Conservation (phyloP, 805 yeast species). For the Ogataea naganishii region DNA sequence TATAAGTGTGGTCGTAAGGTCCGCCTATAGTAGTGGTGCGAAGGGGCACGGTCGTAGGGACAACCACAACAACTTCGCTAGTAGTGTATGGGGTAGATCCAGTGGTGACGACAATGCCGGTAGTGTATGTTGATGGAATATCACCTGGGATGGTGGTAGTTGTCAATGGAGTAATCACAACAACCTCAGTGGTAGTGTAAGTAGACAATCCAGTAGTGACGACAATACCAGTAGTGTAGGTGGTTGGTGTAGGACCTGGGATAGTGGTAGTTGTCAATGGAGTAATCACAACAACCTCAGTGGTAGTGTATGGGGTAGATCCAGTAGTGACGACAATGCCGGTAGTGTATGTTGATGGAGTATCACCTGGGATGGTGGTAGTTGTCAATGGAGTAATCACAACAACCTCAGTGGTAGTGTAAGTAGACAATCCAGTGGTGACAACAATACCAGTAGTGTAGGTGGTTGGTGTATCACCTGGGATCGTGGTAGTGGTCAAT, state of each 20-base stretch:
- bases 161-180: neutral
- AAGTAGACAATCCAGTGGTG: neutral
- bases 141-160: constrained; percentile 1
- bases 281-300: neutral
- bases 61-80: neutral
- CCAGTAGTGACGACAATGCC: neutral
- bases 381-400: neutral
- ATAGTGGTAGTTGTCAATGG: neutral
- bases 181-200: neutral
- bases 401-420: neutral
- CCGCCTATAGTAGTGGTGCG: too few relatives aligned
- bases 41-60: too few relatives aligned
- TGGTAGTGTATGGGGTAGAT: neutral
- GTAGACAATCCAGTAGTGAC: neutral
- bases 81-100: neutral
- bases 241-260: neutral
- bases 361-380: too few relatives aligned
- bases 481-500: neutral
- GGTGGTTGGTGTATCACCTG: neutral
- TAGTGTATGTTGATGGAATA: neutral
- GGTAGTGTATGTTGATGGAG: neutral
- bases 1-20: too few relatives aligned
- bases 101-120: neutral
- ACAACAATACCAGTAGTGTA: neutral
- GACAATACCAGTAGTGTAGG: neutral